A percentile compares a stretch with the other conserved stretches of the same genome.
Conservation (phyloP, 805 yeast genomes). For the Pichia paraexigua region DNA sequence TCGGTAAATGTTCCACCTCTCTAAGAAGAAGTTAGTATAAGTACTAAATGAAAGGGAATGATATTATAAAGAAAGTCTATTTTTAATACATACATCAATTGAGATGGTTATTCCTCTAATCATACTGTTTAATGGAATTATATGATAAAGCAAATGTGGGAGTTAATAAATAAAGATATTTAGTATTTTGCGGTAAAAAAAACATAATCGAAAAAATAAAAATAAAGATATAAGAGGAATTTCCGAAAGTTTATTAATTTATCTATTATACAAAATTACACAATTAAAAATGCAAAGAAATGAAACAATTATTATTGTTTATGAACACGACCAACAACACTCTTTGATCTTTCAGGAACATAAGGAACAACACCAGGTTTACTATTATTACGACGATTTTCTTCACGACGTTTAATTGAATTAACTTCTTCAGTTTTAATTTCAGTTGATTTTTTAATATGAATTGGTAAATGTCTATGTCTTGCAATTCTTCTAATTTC, state of each 20-base stretch:
- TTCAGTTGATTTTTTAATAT: constrained; percentile 82
- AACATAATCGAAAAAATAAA: too few species aligned
- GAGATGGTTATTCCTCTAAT: constrained; percentile 11
- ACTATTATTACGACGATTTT: constrained; percentile 72
- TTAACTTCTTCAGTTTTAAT: constrained; percentile 69
- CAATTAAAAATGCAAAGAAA: neutral
- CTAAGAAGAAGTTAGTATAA: constrained; percentile 3
- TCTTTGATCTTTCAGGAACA: constrained; percentile 74
- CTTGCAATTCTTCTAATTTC: constrained; percentile 83
- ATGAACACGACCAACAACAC: constrained; percentile 74
- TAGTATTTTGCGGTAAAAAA: too few species aligned
- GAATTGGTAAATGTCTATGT: constrained; percentile 87
- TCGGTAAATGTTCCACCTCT: constrained; percentile 94
- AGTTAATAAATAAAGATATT: too few species aligned
- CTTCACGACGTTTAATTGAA: constrained; percentile 72
- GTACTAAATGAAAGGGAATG: too few species aligned
- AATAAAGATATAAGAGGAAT: too few species aligned
- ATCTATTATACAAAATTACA: neutral
- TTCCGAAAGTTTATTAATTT: neutral
- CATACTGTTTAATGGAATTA: neutral
- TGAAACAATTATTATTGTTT: constrained; percentile 35
- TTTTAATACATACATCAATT: constrained; percentile 12
- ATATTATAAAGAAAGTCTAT: neutral
- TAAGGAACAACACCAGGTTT: constrained; percentile 52
- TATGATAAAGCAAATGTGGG: too few species aligned